Evolutionary conservation across 257 asterid species (phyloP).

Genomic region (Solanum chilense): DNA sequence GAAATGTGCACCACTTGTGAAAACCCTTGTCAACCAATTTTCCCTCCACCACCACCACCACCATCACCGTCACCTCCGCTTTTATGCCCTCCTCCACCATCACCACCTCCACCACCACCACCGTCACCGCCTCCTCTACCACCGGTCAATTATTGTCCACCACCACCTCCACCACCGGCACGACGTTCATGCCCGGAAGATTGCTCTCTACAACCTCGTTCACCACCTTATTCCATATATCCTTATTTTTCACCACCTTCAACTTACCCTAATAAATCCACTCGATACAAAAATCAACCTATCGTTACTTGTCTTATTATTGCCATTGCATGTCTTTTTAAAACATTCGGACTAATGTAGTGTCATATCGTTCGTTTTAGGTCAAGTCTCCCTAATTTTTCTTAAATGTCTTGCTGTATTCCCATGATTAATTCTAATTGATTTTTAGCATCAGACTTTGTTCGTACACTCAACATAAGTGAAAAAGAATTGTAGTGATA

Average conservation of each 20-base stretch:
- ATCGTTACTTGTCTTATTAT: background rate
- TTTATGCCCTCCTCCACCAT: background rate
- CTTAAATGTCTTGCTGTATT: background rate
- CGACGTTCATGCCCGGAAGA: conserved; percentile 17
- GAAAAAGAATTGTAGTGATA: background rate
- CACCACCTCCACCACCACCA: background rate
- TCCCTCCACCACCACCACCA: conserved; percentile 45
- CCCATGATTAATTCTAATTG: background rate
- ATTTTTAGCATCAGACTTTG: background rate
- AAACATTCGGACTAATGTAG: background rate
- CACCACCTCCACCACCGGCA: conserved; percentile 29
- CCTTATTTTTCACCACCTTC: conserved; percentile 11
- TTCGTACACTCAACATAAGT: background rate
- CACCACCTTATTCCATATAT: conserved; percentile 16
- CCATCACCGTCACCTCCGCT: background rate
- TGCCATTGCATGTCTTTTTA: background rate
- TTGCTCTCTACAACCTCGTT: conserved; percentile 46
- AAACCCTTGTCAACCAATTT: conserved; percentile 63
- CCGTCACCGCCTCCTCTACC: conserved; percentile 7
- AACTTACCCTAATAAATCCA: conserved; percentile 14
- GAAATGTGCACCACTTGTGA: conserved; percentile 56
- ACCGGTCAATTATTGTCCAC: conserved; percentile 21
- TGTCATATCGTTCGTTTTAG: background rate
- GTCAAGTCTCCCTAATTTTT: background rate
- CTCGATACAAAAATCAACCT: conserved; percentile 3